phyloP scores from a whole-genome alignment of 345 rosid species.

The Euphorbia peplus region DNA sequence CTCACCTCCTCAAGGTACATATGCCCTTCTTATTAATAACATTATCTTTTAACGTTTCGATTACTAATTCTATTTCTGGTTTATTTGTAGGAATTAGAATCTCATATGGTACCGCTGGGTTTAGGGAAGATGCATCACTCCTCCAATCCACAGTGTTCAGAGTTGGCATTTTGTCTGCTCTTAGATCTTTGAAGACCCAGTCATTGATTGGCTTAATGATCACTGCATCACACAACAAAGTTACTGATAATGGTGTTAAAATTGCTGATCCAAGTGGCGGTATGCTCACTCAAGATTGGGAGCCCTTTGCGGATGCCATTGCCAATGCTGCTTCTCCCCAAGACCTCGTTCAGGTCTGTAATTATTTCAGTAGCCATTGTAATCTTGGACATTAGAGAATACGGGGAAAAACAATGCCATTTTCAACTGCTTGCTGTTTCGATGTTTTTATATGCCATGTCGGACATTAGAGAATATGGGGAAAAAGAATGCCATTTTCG shows the following conservation, averaged over 20 bases:
- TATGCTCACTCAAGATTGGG: conserved; percentile 95
- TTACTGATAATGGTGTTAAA: conserved; percentile 85
- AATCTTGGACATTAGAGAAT: neutral
- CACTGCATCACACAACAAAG: conserved; percentile 89
- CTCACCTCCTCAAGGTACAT: conserved; percentile 52
- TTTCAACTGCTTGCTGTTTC: neutral
- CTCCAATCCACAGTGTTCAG: conserved; percentile 72
- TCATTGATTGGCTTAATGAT: conserved; percentile 76
- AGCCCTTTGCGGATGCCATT: conserved; percentile 81
- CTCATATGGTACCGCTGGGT: conserved; percentile 89
- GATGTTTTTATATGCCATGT: neutral
- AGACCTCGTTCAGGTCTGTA: conserved; percentile 47
- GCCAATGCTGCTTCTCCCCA: conserved; percentile 59
- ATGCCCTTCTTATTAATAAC: neutral
- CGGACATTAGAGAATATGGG: neutral
- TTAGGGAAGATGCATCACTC: conserved; percentile 69
- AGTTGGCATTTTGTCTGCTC: conserved; percentile 78
- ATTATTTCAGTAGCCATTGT: neutral
- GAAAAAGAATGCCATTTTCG: neutral
- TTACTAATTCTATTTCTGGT: neutral
- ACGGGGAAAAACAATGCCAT: neutral
- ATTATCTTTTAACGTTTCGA: neutral
- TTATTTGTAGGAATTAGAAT: conserved; percentile 47
- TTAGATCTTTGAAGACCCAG: conserved; percentile 69
- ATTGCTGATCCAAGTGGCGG: conserved; percentile 80